Conservation (phyloP, 768 basidiomycete genomes). For the Russula sp. region DNA sequence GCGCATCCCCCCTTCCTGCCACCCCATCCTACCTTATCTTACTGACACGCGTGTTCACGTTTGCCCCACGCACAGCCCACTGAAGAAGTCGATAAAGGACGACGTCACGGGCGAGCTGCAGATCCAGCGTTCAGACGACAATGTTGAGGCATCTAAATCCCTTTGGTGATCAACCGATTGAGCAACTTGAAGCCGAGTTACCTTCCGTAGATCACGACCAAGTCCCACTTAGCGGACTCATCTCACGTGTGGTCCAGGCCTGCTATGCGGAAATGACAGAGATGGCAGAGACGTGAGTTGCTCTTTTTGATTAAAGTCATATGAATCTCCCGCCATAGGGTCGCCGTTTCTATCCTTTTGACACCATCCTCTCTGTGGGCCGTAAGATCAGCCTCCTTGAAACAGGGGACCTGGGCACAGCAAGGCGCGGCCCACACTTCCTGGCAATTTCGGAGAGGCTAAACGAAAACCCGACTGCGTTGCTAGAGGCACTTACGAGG, state of each 20-base stretch:
- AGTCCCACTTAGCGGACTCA: slow-evolving; percentile 61
- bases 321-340: neutral
- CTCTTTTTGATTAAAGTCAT: neutral
- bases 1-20: neutral
- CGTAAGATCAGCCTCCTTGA: slow-evolving; percentile 72
- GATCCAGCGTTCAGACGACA: slow-evolving; percentile 96
- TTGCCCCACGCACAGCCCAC: slow-evolving; percentile 56
- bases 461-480: slow-evolving; percentile 59
- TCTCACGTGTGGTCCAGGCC: slow-evolving; percentile 70
- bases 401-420: slow-evolving; percentile 72
- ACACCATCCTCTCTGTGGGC: slow-evolving; percentile 31
- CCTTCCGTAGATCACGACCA: slow-evolving; percentile 59
- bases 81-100: slow-evolving; percentile 92
- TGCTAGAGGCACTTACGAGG: slow-evolving; percentile 51
- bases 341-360: neutral
- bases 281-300: slow-evolving; percentile 75
- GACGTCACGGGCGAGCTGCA: slow-evolving; percentile 94
- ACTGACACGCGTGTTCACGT: neutral
- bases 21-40: neutral
- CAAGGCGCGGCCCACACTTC: slow-evolving; percentile 63
- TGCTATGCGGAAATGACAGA: slow-evolving; percentile 81
- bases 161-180: slow-evolving; percentile 37
- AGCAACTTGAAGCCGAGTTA: slow-evolving; percentile 67
- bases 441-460: slow-evolving; percentile 50
- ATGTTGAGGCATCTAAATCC: slow-evolving; percentile 68